These are phyloP conservation scores for Ganoderma sp. DNA, from an alignment of 1,284 basidiomycete genomes.

Conservation along the genomic window DNA sequence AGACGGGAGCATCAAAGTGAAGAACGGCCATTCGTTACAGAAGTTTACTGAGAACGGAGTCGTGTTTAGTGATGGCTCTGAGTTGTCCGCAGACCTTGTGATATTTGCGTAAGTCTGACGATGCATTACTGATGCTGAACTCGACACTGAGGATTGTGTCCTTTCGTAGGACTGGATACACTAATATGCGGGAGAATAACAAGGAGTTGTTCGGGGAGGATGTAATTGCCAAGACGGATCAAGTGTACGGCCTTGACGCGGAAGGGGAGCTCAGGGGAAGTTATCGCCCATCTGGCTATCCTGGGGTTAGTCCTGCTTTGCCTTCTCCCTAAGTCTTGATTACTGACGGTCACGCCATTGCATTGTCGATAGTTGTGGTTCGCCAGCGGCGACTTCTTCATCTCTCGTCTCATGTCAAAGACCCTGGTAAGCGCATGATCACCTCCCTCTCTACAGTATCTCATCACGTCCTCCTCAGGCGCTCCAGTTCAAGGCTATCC, in stretches of 20 bases:
- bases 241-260: conserved; percentile 59
- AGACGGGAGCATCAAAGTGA: conserved; percentile 52
- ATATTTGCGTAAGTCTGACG: conserved; percentile 45
- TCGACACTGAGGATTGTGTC: neutral
- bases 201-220: conserved; percentile 53
- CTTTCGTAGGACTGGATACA: conserved; percentile 23
- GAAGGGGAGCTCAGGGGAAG: conserved; percentile 58
- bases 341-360: neutral
- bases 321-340: too few relatives aligned
- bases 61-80: conserved; percentile 50
- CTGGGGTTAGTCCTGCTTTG: conserved; percentile 32
- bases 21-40: conserved; percentile 47
- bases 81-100: conserved; percentile 53
- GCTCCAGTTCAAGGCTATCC: conserved; percentile 23
- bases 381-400: conserved; percentile 28
- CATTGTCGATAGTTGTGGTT: conserved; percentile 17
- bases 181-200: conserved; percentile 25
- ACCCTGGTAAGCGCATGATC: conserved; percentile 19
- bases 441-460: neutral
- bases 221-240: conserved; percentile 49
- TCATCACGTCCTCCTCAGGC: conserved; percentile 5
- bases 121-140: neutral
- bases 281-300: conserved; percentile 44
- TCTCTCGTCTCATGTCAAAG: conserved; percentile 29
- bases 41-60: conserved; percentile 44